A percentile compares a stretch with the other conserved stretches of the same genome.
Conservation (phyloP, 352 stramenopile species). For the Thraustochytrium sp. region DNA sequence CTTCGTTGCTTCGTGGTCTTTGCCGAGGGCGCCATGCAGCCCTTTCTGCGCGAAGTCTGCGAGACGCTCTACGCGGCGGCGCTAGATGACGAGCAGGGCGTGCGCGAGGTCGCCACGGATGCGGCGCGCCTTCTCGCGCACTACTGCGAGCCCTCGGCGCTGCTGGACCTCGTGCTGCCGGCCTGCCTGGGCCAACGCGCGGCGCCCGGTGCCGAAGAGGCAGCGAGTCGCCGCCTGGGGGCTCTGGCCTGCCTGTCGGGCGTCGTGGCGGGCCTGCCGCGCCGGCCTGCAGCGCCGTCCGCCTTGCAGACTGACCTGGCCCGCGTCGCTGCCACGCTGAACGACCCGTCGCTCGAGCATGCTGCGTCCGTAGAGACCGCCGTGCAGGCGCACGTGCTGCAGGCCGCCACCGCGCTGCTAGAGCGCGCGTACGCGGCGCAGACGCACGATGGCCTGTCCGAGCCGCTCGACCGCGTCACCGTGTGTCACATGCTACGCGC, state of each 20-base stretch:
- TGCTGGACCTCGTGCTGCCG: constrained; percentile 2
- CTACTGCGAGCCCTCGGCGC: not conserved
- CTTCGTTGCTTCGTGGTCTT: constrained; percentile 26
- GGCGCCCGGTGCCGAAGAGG: not conserved
- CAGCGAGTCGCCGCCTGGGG: not conserved
- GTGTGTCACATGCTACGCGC: not conserved
- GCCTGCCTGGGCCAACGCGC: not conserved
- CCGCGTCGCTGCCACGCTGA: not conserved
- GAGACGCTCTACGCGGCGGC: not conserved
- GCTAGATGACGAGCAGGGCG: constrained; percentile 24
- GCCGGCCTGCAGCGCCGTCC: not conserved
- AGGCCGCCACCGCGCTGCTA: not conserved
- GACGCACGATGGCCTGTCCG: not conserved
- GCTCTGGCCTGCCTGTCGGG: not conserved
- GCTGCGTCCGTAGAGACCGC: not conserved
- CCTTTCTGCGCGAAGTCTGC: not conserved
- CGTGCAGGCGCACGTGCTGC: not conserved
- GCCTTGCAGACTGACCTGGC: not conserved
- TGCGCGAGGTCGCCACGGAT: not conserved
- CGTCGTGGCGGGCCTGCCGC: not conserved
- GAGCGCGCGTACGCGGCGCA: not conserved
- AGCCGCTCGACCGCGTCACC: not conserved
- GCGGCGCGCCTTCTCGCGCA: not conserved
- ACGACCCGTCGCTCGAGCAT: not conserved
- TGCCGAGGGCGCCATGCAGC: constrained; percentile 3